Evolutionary conservation across 345 rosid genomes (phyloP), one percentile per base, ranked within the genome.

Genomic region (Salix koriyanagi): DNA sequence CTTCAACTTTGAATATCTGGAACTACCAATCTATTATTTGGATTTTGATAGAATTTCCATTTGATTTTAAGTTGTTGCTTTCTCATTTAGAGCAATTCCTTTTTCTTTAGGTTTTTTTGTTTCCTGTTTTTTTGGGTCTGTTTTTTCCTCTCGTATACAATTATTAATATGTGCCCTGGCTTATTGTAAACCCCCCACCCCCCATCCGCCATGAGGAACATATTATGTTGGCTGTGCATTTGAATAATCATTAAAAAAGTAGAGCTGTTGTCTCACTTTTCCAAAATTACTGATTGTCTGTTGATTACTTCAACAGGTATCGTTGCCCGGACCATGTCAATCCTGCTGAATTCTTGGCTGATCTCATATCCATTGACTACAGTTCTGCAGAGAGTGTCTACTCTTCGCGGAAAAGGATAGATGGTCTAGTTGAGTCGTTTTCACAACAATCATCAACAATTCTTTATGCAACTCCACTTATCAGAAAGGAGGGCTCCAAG

Each of bases 271-370:
- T 64, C 52, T 50, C 67, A 72, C 16, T 68, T 54, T 75, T 60
- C 19, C 16, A 23, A 32, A 78, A 75, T 23, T 4, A 32, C 76
- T 65, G 80, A 62, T 23, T 76, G 16, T 34, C 37, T 80, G 34
- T 66, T 72, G 42, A 23, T 83, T 76, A 26, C n/a, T 69, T 72
- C 74, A 70, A 84, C 94, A 96, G 99, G 89, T 91, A 90, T 65
- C 76, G 13, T 70, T 96, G 98, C 85, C 92, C 94, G 58, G 98
- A 87, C 76, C 98, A 90, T 50, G 91, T 88, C 74, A 96, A 96
- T 79, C 99, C 99, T 81, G 99, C 99, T 19, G 97, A 96, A 85
- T 96, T 96, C 85, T 86, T 93, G 84, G 99, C 99, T 81, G 98
- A 93, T 87, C 99, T 93, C 79, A 93, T 96, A 84, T 91, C 99